A percentile compares a stretch with the other conserved stretches of the same genome.
phyloP scores from a whole-genome alignment of 1,284 basidiomycete genomes.

The Paramarasmius palmivorus region DNA sequence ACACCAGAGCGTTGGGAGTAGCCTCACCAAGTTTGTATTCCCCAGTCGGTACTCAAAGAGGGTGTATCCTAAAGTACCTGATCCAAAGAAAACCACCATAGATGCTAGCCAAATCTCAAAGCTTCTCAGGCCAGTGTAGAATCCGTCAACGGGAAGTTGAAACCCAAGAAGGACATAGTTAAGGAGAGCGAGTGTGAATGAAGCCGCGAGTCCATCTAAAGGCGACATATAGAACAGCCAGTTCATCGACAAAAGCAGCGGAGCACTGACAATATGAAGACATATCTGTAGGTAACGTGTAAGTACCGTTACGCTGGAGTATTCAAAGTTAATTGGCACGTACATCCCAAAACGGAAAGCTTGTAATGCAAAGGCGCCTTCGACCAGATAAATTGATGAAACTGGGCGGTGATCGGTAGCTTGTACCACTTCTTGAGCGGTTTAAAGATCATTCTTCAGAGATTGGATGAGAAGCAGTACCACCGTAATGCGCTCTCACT shows the following conservation, averaged over 20 bases:
- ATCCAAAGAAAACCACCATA: conserved; percentile 72
- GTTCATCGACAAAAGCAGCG: conserved; percentile 3
- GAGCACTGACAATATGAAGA: conserved; percentile 67
- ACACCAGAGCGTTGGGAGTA: conserved; percentile 32
- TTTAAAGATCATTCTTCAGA: conserved; percentile 54
- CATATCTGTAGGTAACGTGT: conserved; percentile 53
- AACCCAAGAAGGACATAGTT: conserved; percentile 79
- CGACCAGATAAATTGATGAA: conserved; percentile 75
- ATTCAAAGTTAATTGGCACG: conserved; percentile 31
- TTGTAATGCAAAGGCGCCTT: conserved; percentile 80
- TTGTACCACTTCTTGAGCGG: conserved; percentile 70
- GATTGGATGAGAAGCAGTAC: not conserved
- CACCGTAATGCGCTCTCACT: conserved; percentile 27
- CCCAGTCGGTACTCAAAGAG: conserved; percentile 78
- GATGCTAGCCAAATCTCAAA: not conserved
- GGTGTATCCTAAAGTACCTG: conserved; percentile 76
- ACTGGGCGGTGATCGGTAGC: conserved; percentile 72
- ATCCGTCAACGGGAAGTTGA: conserved; percentile 65
- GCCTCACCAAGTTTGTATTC: conserved; percentile 47
- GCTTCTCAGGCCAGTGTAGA: conserved; percentile 66
- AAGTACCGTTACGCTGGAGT: not conserved
- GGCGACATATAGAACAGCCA: not conserved
- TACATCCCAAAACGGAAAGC: conserved; percentile 72
- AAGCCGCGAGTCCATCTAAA: conserved; percentile 73
- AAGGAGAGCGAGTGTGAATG: conserved; percentile 62